Conservation (phyloP, 83 land plant species). For the Thuja plicata region DNA sequence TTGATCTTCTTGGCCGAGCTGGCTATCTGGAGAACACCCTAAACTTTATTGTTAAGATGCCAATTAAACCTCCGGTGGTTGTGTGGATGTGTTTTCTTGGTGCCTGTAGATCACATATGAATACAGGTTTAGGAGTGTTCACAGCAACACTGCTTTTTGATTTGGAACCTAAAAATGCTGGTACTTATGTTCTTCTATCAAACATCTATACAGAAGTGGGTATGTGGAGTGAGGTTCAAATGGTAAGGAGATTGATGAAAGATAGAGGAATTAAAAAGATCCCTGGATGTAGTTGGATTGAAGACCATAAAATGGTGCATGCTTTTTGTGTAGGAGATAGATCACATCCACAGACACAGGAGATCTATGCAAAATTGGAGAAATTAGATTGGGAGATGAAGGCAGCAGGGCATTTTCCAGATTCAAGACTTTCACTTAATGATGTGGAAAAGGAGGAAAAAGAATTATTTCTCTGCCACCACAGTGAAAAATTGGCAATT, state of each 20-base stretch:
- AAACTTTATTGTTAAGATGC: too few species aligned
- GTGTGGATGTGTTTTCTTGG: too few species aligned
- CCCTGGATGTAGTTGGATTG: conserved; percentile 2
- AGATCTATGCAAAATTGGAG: background rate
- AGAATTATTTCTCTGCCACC: background rate
- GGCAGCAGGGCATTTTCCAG: background rate
- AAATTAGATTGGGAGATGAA: background rate
- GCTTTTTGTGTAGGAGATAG: background rate
- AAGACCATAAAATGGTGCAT: background rate
- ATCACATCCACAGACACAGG: background rate
- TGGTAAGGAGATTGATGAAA: conserved; percentile 8
- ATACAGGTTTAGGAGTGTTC: background rate
- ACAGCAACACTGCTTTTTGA: background rate
- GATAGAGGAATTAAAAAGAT: background rate
- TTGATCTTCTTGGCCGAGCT: too few species aligned
- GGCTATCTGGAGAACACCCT: too few species aligned
- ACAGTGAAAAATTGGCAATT: background rate
- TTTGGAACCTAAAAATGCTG: background rate
- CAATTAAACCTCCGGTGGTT: too few species aligned
- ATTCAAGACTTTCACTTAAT: background rate
- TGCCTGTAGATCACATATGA: too few species aligned
- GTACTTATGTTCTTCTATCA: background rate
- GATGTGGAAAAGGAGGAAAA: background rate
- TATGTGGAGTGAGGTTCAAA: background rate
- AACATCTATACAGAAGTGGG: background rate